These are phyloP conservation scores for Candida mesenterica DNA, from an alignment of 1,139 yeast genomes.

Conservation along the genomic window DNA sequence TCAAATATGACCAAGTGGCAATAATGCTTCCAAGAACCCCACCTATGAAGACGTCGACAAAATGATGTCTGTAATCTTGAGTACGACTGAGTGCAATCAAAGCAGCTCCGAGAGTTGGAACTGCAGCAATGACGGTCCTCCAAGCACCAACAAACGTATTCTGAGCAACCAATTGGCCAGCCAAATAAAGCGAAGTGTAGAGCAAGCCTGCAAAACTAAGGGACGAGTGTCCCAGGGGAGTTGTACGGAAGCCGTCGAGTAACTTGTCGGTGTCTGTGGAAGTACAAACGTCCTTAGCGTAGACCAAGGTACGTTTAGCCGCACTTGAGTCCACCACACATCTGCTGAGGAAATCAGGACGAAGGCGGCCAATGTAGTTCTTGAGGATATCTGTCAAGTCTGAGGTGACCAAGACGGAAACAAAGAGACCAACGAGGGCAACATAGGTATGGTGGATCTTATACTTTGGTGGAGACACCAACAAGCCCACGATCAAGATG, in stretches of 20 bases:
- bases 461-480: conserved; percentile 33
- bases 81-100: conserved; percentile 70
- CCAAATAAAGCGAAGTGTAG: conserved; percentile 60
- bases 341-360: conserved; percentile 77
- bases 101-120: conserved; percentile 54
- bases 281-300: conserved; percentile 64
- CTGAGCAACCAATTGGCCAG: conserved; percentile 53
- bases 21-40: conserved; percentile 47
- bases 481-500: conserved; percentile 23
- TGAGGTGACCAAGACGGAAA: conserved; percentile 42
- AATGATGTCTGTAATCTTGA: conserved; percentile 79
- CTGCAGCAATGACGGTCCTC: conserved; percentile 42
- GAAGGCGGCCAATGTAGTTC: conserved; percentile 69
- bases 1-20: conserved; percentile 38
- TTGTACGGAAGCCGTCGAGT: conserved; percentile 71
- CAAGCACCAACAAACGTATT: conserved; percentile 49
- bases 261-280: conserved; percentile 40
- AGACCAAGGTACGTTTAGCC: conserved; percentile 46
- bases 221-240: conserved; percentile 78
- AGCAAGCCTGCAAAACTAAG: conserved; percentile 66
- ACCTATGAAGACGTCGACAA: conserved; percentile 65
- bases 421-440: conserved; percentile 38
- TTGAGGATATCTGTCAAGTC: conserved; percentile 54
- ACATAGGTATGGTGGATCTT: conserved; percentile 40
- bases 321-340: conserved; percentile 57